Percentiles rank a stretch among this genome's conserved stretches.
These are phyloP conservation scores for Coprinopsis cinerea DNA, from an alignment of 768 basidiomycete species.

Conservation along the genomic window DNA sequence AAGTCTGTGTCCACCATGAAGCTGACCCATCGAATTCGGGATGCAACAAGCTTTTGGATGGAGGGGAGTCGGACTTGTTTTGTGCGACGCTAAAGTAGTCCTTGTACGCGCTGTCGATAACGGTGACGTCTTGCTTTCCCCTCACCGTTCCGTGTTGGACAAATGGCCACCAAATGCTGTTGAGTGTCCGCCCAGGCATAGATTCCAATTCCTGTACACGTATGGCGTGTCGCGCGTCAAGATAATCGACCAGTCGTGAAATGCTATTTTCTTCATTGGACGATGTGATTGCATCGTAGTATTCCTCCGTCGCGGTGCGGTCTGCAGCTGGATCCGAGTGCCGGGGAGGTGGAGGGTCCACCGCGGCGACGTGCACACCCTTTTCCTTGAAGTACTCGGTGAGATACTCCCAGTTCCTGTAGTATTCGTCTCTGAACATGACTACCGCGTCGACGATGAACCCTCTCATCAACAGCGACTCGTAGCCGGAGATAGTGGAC, in stretches of 20 bases:
- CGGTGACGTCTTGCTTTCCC: conserved; percentile 67
- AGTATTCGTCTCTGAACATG: conserved; percentile 81
- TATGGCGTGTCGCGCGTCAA: conserved; percentile 58
- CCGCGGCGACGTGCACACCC: conserved; percentile 46
- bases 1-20: conserved; percentile 96
- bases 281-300: conserved; percentile 55
- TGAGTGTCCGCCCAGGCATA: conserved; percentile 72
- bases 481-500: conserved; percentile 85
- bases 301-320: conserved; percentile 50
- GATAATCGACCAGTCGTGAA: conserved; percentile 42
- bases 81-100: conserved; percentile 82
- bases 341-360: conserved; percentile 55
- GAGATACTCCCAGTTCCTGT: conserved; percentile 84
- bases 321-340: conserved; percentile 41
- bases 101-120: conserved; percentile 84
- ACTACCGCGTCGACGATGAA: conserved; percentile 83
- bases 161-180: conserved; percentile 95
- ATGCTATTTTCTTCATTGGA: conserved; percentile 31
- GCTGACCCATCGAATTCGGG: conserved; percentile 85
- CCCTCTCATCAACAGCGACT: conserved; percentile 85
- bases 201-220: conserved; percentile 70
- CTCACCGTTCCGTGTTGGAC: conserved; percentile 80
- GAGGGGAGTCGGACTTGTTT: conserved; percentile 16
- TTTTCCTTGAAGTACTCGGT: conserved; percentile 72
- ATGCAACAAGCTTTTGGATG: conserved; percentile 29